Percentiles rank a stretch among this genome's conserved stretches.
Conservation (phyloP, 1,139 yeast genomes). For the Pichia sp. region DNA sequence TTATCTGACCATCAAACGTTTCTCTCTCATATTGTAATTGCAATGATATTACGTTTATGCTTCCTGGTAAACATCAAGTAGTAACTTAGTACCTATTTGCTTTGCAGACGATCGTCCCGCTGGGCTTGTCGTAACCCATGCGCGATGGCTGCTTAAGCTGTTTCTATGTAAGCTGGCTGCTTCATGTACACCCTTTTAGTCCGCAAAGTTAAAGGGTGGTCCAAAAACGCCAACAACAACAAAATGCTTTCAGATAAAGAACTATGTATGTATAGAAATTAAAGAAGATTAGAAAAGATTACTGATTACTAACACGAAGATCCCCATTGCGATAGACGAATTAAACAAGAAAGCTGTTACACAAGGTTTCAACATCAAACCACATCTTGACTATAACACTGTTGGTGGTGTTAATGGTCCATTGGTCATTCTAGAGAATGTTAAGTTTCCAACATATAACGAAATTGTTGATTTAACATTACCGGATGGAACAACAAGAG, state of each 20-base stretch:
- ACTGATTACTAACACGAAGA: constrained; percentile 1
- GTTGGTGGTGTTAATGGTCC: constrained; percentile 99
- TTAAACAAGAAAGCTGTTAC: constrained; percentile 88
- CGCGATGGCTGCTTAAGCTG: not conserved
- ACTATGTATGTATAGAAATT: constrained; percentile 30
- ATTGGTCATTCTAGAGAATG: constrained; percentile 89
- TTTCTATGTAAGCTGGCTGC: too few relatives aligned
- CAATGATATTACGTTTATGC: too few relatives aligned
- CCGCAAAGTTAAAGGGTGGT: too few relatives aligned
- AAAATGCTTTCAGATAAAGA: constrained; percentile 46
- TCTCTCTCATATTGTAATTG: too few relatives aligned
- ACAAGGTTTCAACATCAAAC: constrained; percentile 83
- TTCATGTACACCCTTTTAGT: too few relatives aligned
- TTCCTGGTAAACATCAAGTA: too few relatives aligned
- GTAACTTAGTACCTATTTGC: too few relatives aligned
- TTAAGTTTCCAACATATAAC: constrained; percentile 91
- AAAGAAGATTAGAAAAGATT: not conserved
- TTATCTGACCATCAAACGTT: too few relatives aligned
- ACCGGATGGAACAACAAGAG: constrained; percentile 90
- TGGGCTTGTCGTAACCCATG: not conserved
- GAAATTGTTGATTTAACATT: constrained; percentile 94
- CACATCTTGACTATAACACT: constrained; percentile 87
- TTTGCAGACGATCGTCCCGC: not conserved
- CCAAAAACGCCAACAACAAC: too few relatives aligned
- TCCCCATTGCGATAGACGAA: constrained; percentile 36